Base-by-base conservation (phyloP, 176 grass and related monocot species). In the Stipa capillata region DNA sequence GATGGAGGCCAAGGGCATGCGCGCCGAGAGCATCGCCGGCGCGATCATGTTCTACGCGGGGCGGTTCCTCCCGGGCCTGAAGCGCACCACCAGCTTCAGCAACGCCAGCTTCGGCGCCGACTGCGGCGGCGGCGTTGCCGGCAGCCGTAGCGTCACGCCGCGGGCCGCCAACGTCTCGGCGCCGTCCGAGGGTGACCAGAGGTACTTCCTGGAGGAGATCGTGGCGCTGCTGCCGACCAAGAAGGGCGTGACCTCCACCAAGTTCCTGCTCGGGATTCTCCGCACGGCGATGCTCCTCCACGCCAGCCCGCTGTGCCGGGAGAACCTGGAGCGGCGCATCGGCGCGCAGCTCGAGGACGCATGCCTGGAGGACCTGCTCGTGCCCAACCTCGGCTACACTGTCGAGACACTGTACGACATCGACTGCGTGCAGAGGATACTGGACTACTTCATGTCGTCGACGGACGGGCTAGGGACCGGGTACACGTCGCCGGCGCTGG, bases 151-250 rank as follows among this genome's bases (percentile, higher is more conserved):
- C 84, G 14, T 84, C 5, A 86, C 87, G 18, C 90, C 90, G 20
- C 79, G 84, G 5, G 56, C 80, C 32, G 81, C 84, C 21, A 81
- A 32, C 59, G 37, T 47, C 36, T 44, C 73, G 28, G 20, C 66
- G n/a, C n/a, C 85, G 35, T 97, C 86, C 4, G 86, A 89, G 55
- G 77, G 78, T 31, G 94, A 97, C 80, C 86, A 93, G 84, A 91
- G 86, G 78, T 77, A 89, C 80, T 93, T 97, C 69, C 84, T 97
- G 68, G 94, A 97, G 85, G 94, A 97, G 89, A 97, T 91, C 61
- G 91, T 97, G 57, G 81, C 82, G 39, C 87, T 97, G 78, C 85
- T 97, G 55, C 94, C 94, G 7, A 48, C 80, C 8, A 88, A 91
- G 67, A 97, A 93, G 79, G 91, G 91, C 50, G 94, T 91, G 23